Evolutionary conservation across 2,329 filamentous ascomycete species (phyloP).

Genomic region (Monascus ruber): DNA sequence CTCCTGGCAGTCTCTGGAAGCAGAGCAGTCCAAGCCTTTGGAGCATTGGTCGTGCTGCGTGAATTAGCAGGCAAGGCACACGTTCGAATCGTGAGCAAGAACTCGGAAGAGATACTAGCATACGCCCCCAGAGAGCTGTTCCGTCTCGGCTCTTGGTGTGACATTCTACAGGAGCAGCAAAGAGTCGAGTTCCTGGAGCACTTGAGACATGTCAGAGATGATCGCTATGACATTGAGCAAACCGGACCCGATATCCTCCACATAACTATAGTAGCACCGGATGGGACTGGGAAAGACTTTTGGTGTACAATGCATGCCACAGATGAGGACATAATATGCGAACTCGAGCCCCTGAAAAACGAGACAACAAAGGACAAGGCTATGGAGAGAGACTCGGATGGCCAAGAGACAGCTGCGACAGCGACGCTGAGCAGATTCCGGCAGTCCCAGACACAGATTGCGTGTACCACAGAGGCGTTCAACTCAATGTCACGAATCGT

Average conservation of each 20-base stretch:
- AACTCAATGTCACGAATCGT: slow-evolving; percentile 84
- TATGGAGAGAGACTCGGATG: neutral
- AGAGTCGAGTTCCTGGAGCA: slow-evolving; percentile 70
- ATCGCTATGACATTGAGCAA: slow-evolving; percentile 57
- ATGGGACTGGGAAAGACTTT: slow-evolving; percentile 49
- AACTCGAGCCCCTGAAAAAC: slow-evolving; percentile 81
- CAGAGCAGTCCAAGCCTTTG: slow-evolving; percentile 67
- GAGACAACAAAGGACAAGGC: slow-evolving; percentile 40
- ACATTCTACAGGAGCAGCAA: slow-evolving; percentile 72
- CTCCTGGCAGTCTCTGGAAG: too few species aligned
- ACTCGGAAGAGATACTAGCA: slow-evolving; percentile 60
- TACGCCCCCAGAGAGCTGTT: slow-evolving; percentile 67
- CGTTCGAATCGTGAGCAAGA: slow-evolving; percentile 66
- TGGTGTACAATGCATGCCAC: slow-evolving; percentile 78
- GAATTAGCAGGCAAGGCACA: slow-evolving; percentile 52
- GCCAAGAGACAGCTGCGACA: neutral
- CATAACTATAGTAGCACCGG: slow-evolving; percentile 51
- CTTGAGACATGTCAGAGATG: slow-evolving; percentile 70
- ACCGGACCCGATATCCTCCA: slow-evolving; percentile 80
- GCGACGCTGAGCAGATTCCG: neutral
- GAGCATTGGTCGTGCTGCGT: slow-evolving; percentile 61
- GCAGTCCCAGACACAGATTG: neutral
- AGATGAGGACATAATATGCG: slow-evolving; percentile 64
- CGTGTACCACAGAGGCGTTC: slow-evolving; percentile 63
- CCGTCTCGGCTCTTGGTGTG: slow-evolving; percentile 58